Percentiles rank a stretch among this genome's conserved stretches.
Conservation (phyloP, 768 basidiomycete genomes). For the Suillus brevipes region DNA sequence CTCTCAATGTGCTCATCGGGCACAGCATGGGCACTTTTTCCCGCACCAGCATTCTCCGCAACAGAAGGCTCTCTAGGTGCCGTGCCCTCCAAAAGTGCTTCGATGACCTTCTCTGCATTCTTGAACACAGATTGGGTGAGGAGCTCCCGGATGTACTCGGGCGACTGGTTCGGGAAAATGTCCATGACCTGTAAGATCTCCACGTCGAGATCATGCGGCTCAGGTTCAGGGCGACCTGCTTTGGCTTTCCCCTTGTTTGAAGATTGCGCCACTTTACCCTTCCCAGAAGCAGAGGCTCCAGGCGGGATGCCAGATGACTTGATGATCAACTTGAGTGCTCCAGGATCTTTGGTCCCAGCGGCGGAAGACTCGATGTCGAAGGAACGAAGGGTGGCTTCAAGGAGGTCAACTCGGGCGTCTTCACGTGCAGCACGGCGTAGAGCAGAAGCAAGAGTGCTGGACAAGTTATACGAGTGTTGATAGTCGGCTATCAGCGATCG, state of each 20-base stretch:
- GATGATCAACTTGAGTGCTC: constrained; percentile 64
- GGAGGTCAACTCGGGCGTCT: constrained; percentile 56
- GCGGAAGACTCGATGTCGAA: constrained; percentile 31
- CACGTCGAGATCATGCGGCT: constrained; percentile 46
- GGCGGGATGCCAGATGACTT: constrained; percentile 55
- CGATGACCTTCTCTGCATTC: constrained; percentile 62
- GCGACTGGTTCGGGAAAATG: constrained; percentile 64
- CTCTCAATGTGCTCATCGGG: constrained; percentile 41
- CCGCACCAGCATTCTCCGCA: constrained; percentile 10
- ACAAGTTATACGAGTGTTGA: constrained; percentile 64
- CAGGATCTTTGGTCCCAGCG: constrained; percentile 40
- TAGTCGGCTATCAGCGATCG: constrained; percentile 70
- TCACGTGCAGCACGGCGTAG: constrained; percentile 48
- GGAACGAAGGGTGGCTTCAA: constrained; percentile 52
- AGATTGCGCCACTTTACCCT: constrained; percentile 16
- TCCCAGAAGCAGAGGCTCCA: constrained; percentile 35
- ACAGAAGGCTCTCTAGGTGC: constrained; percentile 45
- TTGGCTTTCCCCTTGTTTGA: constrained; percentile 45
- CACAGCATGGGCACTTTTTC: not conserved
- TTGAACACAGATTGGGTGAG: constrained; percentile 49
- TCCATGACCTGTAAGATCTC: constrained; percentile 73
- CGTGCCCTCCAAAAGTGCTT: constrained; percentile 74
- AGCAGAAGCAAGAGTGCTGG: constrained; percentile 46
- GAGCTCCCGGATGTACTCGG: constrained; percentile 58
- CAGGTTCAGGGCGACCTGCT: constrained; percentile 19